A percentile compares a stretch with the other conserved stretches of the same genome.
These are phyloP conservation scores for Barnettozyma californica DNA, from an alignment of 805 yeast genomes.

Conservation along the genomic window DNA sequence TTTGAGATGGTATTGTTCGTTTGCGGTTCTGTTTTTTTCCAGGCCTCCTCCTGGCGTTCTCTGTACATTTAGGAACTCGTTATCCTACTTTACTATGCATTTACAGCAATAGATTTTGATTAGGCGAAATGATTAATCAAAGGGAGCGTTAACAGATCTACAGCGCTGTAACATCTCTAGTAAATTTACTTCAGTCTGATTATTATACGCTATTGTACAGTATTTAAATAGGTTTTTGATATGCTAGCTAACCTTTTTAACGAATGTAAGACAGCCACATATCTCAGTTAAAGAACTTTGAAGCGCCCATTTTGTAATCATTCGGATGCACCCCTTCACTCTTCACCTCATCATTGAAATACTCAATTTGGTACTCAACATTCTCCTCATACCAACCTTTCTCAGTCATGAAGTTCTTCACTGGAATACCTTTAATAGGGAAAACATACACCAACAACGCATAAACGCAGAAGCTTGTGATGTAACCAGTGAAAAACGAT, in stretches of 20 bases:
- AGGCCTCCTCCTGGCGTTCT: too few relatives aligned
- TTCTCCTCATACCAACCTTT: conserved; percentile 42
- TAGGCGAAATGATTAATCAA: too few relatives aligned
- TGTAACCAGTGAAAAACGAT: conserved; percentile 74
- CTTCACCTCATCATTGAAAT: conserved; percentile 15
- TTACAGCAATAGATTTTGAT: too few relatives aligned
- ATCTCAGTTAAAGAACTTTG: conserved; percentile 2
- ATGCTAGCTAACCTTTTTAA: too few relatives aligned
- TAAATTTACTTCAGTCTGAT: too few relatives aligned
- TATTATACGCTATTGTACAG: too few relatives aligned
- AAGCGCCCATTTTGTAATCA: conserved; percentile 9
- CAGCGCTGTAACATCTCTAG: too few relatives aligned
- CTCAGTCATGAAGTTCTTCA: conserved; percentile 34
- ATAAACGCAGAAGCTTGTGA: conserved; percentile 51
- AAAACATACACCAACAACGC: conserved; percentile 43
- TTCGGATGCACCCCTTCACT: conserved; percentile 16
- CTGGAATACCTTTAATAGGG: conserved; percentile 49
- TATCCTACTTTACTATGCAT: not conserved
- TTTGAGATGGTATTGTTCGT: not conserved
- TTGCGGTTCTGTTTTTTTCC: not conserved
- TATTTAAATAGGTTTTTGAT: too few relatives aligned
- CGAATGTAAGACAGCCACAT: too few relatives aligned
- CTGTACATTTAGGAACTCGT: not conserved
- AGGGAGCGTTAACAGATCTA: too few relatives aligned
- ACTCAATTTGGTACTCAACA: conserved; percentile 10